Evolutionary conservation across 2,329 filamentous ascomycete species (phyloP).

Genomic region (Phoma herbarum): DNA sequence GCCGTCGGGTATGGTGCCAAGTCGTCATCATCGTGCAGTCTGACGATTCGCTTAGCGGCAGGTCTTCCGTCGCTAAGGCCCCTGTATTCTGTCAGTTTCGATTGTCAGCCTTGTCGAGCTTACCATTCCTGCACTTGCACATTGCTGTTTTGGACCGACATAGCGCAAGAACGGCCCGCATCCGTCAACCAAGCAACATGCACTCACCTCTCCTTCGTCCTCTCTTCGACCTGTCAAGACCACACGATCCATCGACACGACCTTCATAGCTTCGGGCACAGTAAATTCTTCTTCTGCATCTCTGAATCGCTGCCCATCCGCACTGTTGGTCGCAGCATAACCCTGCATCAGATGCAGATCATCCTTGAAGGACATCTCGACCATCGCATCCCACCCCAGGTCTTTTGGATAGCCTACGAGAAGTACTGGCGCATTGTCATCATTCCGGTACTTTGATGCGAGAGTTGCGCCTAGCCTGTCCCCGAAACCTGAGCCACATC

Average conservation of each 20-base stretch:
- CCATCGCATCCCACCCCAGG: conserved; percentile 32
- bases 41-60: not conserved
- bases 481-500: conserved; percentile 29
- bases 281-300: conserved; percentile 37
- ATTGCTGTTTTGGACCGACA: not conserved
- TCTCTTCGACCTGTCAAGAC: not conserved
- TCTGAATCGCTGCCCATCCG: conserved; percentile 26
- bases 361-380: conserved; percentile 34
- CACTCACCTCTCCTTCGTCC: not conserved
- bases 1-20: not conserved
- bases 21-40: not conserved
- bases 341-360: conserved; percentile 37
- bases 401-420: conserved; percentile 32
- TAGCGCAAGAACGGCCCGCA: not conserved
- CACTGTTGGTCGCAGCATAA: conserved; percentile 27
- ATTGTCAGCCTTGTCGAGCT: not conserved
- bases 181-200: not conserved
- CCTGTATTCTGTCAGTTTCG: not conserved
- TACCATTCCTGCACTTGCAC: not conserved
- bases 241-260: conserved; percentile 6
- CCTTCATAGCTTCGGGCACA: conserved; percentile 12
- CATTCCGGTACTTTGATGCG: conserved; percentile 20
- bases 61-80: not conserved
- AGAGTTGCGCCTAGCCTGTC: conserved; percentile 31
- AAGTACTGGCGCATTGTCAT: conserved; percentile 28